Base-by-base conservation (phyloP, 2,329 filamentous ascomycete species). In the Aspergillus sp. region DNA sequence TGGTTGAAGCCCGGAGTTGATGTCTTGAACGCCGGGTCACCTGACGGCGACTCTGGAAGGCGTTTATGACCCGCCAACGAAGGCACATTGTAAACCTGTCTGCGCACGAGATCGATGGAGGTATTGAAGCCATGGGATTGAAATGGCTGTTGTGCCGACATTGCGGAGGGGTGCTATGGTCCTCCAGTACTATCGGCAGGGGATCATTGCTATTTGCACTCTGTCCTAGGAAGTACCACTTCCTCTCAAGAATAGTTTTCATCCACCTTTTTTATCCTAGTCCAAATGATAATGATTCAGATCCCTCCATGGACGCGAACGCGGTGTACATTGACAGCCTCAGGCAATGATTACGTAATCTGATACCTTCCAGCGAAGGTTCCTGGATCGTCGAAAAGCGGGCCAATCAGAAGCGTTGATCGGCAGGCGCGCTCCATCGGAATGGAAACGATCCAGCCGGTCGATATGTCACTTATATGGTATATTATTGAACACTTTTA, bases 91-190 rank as follows among this genome's bases (percentile, higher is more conserved):
- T 70, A 69, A 44, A 67, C 66, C 12, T 65, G 66, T 43, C 70
- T 68, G 39, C 67, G 67, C 41, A 61, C 68, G 38, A 69, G 52
- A 53, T 72, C 69, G 41, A 72, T 54, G 13, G 74, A 74, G 43
- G 74, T 71, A 46, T 78, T 70, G 27, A 80, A 65, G 48, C 76
- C 79, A 53, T 75, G 78, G 49, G 73, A 74, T 62, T 81, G 76
- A 42, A 63, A 51, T 17, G 57, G 48, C 43, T 60, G 56, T 38
- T 43, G 49, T 33, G 53, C 53, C 45, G 61, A 60, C 61, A 64
- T 67, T 19, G 44, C 25, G 10, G 25, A 30, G 25, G 25, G 25
- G 10, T 30, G 25, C 12, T 30, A 27, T 9, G 25, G 25, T 4
- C 25, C 25, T 30, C 25, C 9, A 5, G 25, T 5, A 12, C 10